These are phyloP conservation scores for Sporobolomyces roseus DNA, from an alignment of 768 basidiomycete genomes.

Conservation along the genomic window DNA sequence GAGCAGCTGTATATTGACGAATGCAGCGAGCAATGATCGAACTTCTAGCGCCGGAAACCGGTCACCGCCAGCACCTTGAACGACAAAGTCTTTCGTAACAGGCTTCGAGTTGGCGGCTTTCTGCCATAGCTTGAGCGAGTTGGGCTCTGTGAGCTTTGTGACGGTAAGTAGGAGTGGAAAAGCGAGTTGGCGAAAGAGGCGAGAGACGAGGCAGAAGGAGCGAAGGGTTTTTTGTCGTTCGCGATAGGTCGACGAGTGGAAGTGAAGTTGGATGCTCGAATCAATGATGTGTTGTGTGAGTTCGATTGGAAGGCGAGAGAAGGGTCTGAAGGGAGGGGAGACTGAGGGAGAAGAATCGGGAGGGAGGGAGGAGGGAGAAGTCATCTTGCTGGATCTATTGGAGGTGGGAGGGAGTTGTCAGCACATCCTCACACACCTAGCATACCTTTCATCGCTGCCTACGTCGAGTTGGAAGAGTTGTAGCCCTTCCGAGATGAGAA, in stretches of 20 bases:
- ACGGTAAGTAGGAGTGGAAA: neutral
- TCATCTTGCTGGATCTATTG: neutral
- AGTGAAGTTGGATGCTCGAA: neutral
- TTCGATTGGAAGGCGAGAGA: neutral
- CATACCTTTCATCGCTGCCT: too few species aligned
- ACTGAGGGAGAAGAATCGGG: neutral
- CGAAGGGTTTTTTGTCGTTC: neutral
- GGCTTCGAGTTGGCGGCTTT: neutral
- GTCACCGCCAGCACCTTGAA: neutral
- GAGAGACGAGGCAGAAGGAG: slow-evolving; percentile 1
- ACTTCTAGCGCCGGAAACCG: neutral
- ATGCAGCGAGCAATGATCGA: neutral
- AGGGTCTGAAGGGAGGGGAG: neutral
- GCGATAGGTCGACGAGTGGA: neutral
- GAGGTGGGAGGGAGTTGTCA: neutral
- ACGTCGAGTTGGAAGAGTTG: too few species aligned
- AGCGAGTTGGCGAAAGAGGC: neutral
- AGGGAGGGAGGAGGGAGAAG: neutral
- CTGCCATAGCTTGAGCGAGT: neutral
- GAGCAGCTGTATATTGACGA: neutral
- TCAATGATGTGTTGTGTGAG: slow-evolving; percentile 2
- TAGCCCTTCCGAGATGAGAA: too few species aligned
- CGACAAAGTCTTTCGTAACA: too few species aligned
- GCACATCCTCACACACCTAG: too few species aligned
- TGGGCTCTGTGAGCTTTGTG: too few species aligned